Evolutionary conservation across 352 stramenopile genomes (phyloP), one percentile per base, ranked within the genome.

Genomic region (Phytophthora rubi): DNA sequence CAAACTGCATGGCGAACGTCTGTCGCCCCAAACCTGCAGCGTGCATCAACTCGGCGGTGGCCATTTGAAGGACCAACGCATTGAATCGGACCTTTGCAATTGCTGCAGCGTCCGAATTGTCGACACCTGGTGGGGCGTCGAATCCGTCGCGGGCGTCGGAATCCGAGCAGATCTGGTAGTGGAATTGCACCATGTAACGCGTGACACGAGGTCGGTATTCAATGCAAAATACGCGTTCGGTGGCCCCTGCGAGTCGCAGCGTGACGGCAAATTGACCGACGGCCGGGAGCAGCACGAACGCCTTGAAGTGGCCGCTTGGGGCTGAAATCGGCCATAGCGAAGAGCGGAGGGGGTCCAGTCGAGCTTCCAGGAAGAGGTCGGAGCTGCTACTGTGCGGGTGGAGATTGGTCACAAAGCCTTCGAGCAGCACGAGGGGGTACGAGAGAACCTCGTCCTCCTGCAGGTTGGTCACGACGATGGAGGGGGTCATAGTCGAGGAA

Each of bases 381-480:
- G 10, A 54, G 75, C 21, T 55, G 16, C 10, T 54, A 71, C 21
- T 49, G 16, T 26, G 16, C 2, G 21, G 6, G 35, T 47, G 47
- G 1, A 73, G 23, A 32, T 63, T 32, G 2, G 6, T 18, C 26
- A 89, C 66, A 48, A 45, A 53, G 37, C 84, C 82, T 59, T 90
- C 77, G 32, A 90, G 70, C 53, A 92, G 70, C 30, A 89, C 70
- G 35, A 90, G 71, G n/a, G 82, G 82, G 53, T 90, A 77, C 15
- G 74, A 52, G 37, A 92, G 63, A n/a, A 72, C 82, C 52, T 94
- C 96, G 44, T 87, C 89, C 69, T 95, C 82, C 61, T 84, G 71
- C 32, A 97, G 72, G 59, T 97, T 98, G 53, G 91, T 85, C 12
- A 98, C 83, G 8, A 90, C 76, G 71, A 92, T 82, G 54, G 13